Evolutionary conservation across 305 asterid species (phyloP), one percentile per base, ranked within the genome.

Genomic region (Ajuga reptans): DNA sequence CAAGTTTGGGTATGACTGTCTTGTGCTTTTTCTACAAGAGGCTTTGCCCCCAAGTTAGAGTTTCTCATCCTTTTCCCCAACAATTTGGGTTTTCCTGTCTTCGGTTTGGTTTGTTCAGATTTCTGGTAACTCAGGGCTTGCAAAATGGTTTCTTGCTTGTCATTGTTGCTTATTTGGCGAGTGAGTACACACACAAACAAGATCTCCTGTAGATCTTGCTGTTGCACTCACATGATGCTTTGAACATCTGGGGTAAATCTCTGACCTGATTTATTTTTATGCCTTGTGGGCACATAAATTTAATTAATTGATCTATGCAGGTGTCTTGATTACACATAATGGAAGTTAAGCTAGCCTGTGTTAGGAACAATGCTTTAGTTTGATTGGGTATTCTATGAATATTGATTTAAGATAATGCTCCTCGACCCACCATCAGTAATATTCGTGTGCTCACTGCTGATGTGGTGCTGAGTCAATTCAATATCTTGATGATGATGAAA

Each of bases 231-330:
- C 76, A 24, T 72, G 79, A 75, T 72, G 85, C 74, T 82, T 73
- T 50, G 77, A 74, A 75, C 78, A 21, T 12, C 70, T 64, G 86
- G 87, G 86, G 89, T 84, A 85, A 88, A 74, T 73, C 71, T 79
- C 84, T 83, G 65, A 65, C 73, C 84, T 74, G 74, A 74, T 72
- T 77, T 69, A 52, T 60, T 80, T 72, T 73, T 39, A 47, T 42
- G 68, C 63, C 50, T 71, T 27, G 39, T 42, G 67, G 45, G 17
- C 58, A 16, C 12, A 21, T 21, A 45, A 46, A 50, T 51, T 16
- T 17, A 50, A 29, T 56, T 71, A 62, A 37, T 49, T 66, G 63
- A 61, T 55, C 53, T 46, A 51, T 70, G 79, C 69, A 64, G 66
- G 43, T 51, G 50, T 66, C 65, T 33, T 56, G 45, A 57, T 37